Percentiles rank a stretch among this genome's conserved stretches.
phyloP scores from a whole-genome alignment of 2,329 filamentous ascomycete genomes.

The Alternaria brassicicola region DNA sequence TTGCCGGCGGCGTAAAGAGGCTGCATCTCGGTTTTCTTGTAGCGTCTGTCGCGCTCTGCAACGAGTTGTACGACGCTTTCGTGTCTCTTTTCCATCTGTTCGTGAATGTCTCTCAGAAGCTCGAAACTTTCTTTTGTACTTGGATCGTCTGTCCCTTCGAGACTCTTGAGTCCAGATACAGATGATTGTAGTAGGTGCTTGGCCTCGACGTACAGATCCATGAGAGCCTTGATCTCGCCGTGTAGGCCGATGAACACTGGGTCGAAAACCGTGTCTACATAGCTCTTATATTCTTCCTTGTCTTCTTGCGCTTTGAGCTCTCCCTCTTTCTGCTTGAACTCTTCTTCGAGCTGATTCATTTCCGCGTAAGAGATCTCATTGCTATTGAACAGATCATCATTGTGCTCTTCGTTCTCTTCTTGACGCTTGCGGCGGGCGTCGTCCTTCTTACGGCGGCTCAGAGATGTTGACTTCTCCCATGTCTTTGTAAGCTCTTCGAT shows the following conservation, averaged over 20 bases:
- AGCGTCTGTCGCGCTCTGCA: slow-evolving; percentile 60
- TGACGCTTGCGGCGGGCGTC: slow-evolving; percentile 57
- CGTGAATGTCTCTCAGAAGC: slow-evolving; percentile 51
- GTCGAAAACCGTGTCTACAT: slow-evolving; percentile 58
- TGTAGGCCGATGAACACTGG: slow-evolving; percentile 57
- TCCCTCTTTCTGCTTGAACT: slow-evolving; percentile 60
- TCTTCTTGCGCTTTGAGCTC: slow-evolving; percentile 60
- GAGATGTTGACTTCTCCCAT: slow-evolving; percentile 56
- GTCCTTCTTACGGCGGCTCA: slow-evolving; percentile 54
- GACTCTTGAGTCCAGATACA: slow-evolving; percentile 30
- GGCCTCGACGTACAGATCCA: slow-evolving; percentile 52
- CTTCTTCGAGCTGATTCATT: slow-evolving; percentile 60
- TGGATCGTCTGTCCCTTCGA: slow-evolving; percentile 22
- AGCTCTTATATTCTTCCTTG: slow-evolving; percentile 58
- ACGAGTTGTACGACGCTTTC: slow-evolving; percentile 57
- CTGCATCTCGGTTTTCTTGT: slow-evolving; percentile 61
- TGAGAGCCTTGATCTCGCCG: slow-evolving; percentile 57
- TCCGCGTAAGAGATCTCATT: slow-evolving; percentile 65
- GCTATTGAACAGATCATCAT: slow-evolving; percentile 61
- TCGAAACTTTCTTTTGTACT: slow-evolving; percentile 40
- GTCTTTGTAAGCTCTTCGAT: slow-evolving; percentile 32
- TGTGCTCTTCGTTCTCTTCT: slow-evolving; percentile 59
- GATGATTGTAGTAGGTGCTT: slow-evolving; percentile 35
- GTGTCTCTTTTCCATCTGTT: slow-evolving; percentile 57
- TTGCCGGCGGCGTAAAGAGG: slow-evolving; percentile 60